Evolutionary conservation across 495 filamentous ascomycete species (phyloP).

Genomic region (Tuber melanosporum): DNA sequence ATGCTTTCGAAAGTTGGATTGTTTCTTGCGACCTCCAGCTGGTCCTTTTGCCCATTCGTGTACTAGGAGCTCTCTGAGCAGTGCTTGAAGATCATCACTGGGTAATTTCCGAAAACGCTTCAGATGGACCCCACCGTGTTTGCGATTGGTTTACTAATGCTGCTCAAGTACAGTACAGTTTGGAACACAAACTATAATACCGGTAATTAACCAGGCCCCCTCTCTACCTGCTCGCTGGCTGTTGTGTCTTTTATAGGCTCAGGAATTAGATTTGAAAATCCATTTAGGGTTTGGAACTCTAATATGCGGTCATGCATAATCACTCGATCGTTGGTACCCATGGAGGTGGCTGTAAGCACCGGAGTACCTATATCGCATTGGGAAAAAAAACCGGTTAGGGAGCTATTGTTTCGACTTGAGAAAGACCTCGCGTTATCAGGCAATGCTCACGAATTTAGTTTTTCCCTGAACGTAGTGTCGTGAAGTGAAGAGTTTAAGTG

Average conservation of each 20-base stretch:
- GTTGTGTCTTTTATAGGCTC: background rate
- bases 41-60: background rate
- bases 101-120: background rate
- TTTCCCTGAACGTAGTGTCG: background rate
- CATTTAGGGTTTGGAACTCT: background rate
- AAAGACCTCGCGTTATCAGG: background rate
- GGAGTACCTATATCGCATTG: background rate
- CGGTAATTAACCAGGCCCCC: background rate
- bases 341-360: accelerated
- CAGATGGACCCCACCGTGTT: background rate
- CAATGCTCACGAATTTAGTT: background rate
- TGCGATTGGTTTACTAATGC: background rate
- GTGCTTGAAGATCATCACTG: background rate
- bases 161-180: background rate
- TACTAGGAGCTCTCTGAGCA: background rate
- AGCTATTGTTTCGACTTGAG: background rate
- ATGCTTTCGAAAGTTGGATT: background rate
- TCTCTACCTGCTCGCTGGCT: background rate
- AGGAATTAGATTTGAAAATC: background rate
- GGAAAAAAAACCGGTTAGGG: background rate
- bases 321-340: background rate
- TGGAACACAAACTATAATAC: background rate
- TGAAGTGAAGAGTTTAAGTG: background rate
- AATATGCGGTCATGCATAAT: background rate
- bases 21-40: background rate